These are phyloP conservation scores for Corchorus capsularis DNA, from an alignment of 345 rosid species.

Conservation along the genomic window DNA sequence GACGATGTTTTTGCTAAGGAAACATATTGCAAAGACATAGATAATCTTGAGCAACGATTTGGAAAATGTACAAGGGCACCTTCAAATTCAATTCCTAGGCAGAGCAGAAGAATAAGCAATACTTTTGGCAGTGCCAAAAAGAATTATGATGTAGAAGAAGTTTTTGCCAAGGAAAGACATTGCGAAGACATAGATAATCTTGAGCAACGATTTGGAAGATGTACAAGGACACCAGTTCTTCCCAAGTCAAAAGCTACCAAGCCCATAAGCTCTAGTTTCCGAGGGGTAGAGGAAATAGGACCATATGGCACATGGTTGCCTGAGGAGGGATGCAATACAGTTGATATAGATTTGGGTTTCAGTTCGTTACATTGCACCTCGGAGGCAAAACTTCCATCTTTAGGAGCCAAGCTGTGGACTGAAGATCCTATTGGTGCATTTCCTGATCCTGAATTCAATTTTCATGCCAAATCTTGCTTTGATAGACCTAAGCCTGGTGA, in stretches of 20 bases:
- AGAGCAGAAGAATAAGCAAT: too few relatives aligned
- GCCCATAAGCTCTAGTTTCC: slow-evolving; percentile 30
- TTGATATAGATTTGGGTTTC: slow-evolving; percentile 33
- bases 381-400: slow-evolving; percentile 26
- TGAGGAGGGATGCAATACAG: slow-evolving; percentile 40
- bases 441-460: slow-evolving; percentile 24
- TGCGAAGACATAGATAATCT: slow-evolving; percentile 24
- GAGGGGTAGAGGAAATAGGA: slow-evolving; percentile 26
- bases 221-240: slow-evolving; percentile 26
- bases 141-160: too few relatives aligned
- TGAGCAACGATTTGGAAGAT: slow-evolving; percentile 31
- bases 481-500: slow-evolving; percentile 18
- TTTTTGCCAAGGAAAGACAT: too few relatives aligned
- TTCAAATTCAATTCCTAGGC: too few relatives aligned
- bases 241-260: slow-evolving; percentile 33
- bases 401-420: slow-evolving; percentile 23
- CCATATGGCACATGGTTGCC: slow-evolving; percentile 28
- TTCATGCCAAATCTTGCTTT: slow-evolving; percentile 22
- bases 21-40: slow-evolving; percentile 25
- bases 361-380: slow-evolving; percentile 27
- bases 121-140: too few relatives aligned
- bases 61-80: slow-evolving; percentile 26
- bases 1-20: slow-evolving; percentile 26
- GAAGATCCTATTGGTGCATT: slow-evolving; percentile 28
- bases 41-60: slow-evolving; percentile 28